phyloP scores from a whole-genome alignment of 1,284 basidiomycete species.

The Trichosporon ovoides region DNA sequence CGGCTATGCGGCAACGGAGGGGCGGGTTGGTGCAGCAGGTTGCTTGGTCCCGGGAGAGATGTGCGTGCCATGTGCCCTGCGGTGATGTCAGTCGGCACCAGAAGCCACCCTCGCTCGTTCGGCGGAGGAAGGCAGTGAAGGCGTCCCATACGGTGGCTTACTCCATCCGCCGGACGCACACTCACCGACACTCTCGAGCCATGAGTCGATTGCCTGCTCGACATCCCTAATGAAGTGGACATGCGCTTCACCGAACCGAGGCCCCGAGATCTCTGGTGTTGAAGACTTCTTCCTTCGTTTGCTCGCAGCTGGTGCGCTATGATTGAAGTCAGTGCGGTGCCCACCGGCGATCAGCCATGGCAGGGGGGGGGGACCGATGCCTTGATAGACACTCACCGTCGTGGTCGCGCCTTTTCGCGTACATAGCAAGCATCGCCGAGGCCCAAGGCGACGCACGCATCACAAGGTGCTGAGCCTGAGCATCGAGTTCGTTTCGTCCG shows the following conservation, averaged over 20 bases:
- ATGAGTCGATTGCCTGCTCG: constrained; percentile 20
- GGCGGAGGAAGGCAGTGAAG: not conserved
- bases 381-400: constrained; percentile 29
- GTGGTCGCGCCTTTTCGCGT: constrained; percentile 25
- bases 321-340: not conserved
- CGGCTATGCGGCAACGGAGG: constrained; percentile 4
- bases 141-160: too few species aligned
- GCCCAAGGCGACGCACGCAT: constrained; percentile 21
- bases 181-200: constrained; percentile 21
- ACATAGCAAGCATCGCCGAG: constrained; percentile 20
- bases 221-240: constrained; percentile 19
- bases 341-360: not conserved
- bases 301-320: constrained; percentile 19
- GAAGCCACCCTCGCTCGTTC: too few species aligned
- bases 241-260: constrained; percentile 16
- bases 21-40: constrained; percentile 1
- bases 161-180: not conserved
- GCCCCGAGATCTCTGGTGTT: constrained; percentile 7
- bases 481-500: constrained; percentile 24
- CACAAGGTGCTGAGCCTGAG: constrained; percentile 23
- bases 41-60: constrained; percentile 15
- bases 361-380: not conserved
- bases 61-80: constrained; percentile 16
- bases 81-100: not conserved
- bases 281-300: constrained; percentile 17